These are phyloP conservation scores for Mycena venus DNA, from an alignment of 768 basidiomycete genomes.

Conservation along the genomic window DNA sequence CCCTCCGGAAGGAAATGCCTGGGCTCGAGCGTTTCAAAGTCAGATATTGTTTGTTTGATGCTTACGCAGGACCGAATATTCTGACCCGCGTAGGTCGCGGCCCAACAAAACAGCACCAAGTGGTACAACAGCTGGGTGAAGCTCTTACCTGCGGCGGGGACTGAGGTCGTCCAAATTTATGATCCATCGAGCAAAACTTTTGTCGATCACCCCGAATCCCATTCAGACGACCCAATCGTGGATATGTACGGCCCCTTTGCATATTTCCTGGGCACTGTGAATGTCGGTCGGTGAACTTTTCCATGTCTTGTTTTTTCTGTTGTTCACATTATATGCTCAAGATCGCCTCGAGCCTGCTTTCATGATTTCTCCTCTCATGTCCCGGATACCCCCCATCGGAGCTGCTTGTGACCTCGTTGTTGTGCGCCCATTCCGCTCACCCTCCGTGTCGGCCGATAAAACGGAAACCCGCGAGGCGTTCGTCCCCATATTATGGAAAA, in stretches of 20 bases:
- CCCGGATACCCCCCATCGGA: constrained; percentile 56
- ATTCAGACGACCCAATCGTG: constrained; percentile 49
- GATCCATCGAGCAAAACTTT: constrained; percentile 66
- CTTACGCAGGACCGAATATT: background rate
- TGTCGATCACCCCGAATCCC: constrained; percentile 51
- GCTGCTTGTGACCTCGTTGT: constrained; percentile 80
- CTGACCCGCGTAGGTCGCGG: constrained; percentile 68
- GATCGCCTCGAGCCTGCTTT: constrained; percentile 88
- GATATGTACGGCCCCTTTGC: constrained; percentile 82
- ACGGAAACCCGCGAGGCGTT: constrained; percentile 62
- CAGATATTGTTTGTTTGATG: background rate
- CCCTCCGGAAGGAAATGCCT: constrained; percentile 75
- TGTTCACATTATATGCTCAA: constrained; percentile 54
- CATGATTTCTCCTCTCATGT: constrained; percentile 77
- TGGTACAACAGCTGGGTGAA: constrained; percentile 77
- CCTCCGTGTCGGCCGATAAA: constrained; percentile 56
- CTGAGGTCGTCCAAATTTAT: constrained; percentile 68
- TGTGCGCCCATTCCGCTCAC: constrained; percentile 79
- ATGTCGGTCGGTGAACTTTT: constrained; percentile 84
- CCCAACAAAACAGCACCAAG: constrained; percentile 75
- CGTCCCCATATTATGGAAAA: constrained; percentile 63
- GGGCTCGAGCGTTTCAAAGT: constrained; percentile 67
- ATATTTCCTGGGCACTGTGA: constrained; percentile 87
- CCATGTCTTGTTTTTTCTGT: constrained; percentile 80
- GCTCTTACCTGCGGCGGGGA: constrained; percentile 62